phyloP scores from a whole-genome alignment of 2,329 filamentous ascomycete genomes.

The Dactylonectria estremocensis region DNA sequence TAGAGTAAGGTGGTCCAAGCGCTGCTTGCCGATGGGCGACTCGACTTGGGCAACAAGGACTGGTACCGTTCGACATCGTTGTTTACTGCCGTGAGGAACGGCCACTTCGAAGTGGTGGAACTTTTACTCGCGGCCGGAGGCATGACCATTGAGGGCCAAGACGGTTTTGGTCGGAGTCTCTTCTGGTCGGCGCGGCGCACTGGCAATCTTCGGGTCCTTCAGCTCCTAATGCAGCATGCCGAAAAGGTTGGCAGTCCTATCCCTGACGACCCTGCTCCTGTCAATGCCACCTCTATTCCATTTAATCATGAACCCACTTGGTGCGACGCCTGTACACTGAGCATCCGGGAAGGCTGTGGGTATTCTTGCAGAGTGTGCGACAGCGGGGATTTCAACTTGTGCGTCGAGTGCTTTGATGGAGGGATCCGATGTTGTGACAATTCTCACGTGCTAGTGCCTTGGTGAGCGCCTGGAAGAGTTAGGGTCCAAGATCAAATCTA shows the following conservation, averaged over 20 bases:
- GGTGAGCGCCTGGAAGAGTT: neutral
- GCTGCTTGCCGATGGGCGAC: neutral
- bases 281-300: too few relatives aligned
- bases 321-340: too few relatives aligned
- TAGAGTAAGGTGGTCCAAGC: neutral
- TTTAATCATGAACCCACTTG: too few relatives aligned
- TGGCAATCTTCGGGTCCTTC: neutral
- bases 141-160: too few relatives aligned
- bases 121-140: too few relatives aligned
- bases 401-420: neutral
- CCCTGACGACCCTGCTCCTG: too few relatives aligned
- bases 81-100: slow-evolving; percentile 11
- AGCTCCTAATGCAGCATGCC: slow-evolving; percentile 7
- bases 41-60: neutral
- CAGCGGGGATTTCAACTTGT: neutral
- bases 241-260: neutral
- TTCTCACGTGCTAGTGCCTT: neutral
- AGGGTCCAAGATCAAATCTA: neutral
- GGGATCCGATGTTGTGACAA: neutral
- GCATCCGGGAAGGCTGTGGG: too few relatives aligned
- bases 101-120: too few relatives aligned
- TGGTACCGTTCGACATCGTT: neutral
- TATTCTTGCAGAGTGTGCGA: too few relatives aligned
- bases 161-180: too few relatives aligned
- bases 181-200: too few relatives aligned